phyloP scores from a whole-genome alignment of 306 rosid genomes.

The Potentilla sterilis region DNA sequence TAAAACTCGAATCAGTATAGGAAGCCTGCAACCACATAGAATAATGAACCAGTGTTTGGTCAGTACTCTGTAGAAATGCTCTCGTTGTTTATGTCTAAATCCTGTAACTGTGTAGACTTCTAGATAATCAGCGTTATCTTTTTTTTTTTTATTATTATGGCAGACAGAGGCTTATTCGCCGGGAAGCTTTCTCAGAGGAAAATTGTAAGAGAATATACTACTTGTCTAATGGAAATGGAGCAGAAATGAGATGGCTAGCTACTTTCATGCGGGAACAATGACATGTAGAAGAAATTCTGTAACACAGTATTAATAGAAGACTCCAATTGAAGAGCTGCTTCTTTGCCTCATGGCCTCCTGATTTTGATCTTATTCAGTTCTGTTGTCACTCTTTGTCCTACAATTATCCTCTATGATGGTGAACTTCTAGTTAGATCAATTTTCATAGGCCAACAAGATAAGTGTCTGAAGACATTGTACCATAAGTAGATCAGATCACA shows the following conservation, averaged over 20 bases:
- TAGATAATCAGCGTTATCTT: slow-evolving; percentile 20
- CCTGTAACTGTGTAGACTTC: slow-evolving; percentile 15
- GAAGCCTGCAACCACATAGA: not conserved
- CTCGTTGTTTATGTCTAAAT: not conserved
- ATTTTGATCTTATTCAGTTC: slow-evolving; percentile 15
- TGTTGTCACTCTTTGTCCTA: not conserved
- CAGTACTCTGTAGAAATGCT: not conserved
- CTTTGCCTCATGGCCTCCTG: slow-evolving; percentile 2
- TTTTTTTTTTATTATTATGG: slow-evolving; percentile 27
- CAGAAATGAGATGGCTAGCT: slow-evolving; percentile 77
- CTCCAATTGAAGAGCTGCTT: not conserved
- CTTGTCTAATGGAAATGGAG: slow-evolving; percentile 83
- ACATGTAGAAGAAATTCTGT: slow-evolving; percentile 21
- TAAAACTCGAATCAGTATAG: not conserved
- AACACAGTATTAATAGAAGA: not conserved
- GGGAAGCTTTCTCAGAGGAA: slow-evolving; percentile 79
- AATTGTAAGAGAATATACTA: slow-evolving; percentile 83
- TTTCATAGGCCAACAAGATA: slow-evolving; percentile 10
- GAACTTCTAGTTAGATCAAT: slow-evolving; percentile 3
- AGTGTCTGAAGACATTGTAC: slow-evolving; percentile 20
- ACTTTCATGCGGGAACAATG: slow-evolving; percentile 63
- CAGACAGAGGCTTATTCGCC: slow-evolving; percentile 83
- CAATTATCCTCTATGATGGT: not conserved
- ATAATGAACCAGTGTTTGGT: not conserved
- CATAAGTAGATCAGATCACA: slow-evolving; percentile 13